Base-by-base conservation (phyloP, 1,284 basidiomycete species). In the Apiotrichum laibachii region DNA sequence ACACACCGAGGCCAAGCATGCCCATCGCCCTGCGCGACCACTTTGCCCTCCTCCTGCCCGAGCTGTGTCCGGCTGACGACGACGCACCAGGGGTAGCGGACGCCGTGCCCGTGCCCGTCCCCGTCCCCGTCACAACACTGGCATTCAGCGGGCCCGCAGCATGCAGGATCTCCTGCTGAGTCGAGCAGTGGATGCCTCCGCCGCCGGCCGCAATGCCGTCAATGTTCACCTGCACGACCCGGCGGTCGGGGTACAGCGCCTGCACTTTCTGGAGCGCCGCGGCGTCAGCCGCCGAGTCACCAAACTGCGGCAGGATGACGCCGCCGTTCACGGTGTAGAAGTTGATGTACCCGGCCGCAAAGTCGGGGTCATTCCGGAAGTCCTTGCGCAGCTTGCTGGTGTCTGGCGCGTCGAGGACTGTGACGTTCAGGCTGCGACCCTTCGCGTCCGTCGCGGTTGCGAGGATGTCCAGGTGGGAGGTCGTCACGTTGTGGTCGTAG, bases 321-420 rank as follows among this genome's bases (percentile, higher is more conserved):
- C 22, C 49, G 22, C 49, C 43, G 35, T 51, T 51, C 33, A 33
- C 26, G n/a, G 33, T 1, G 44, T 56, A 56, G 8, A 51, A 56
- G 50, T 56, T 56, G 49, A 56, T 44, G 45, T 68, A 68, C 5
- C 59, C 55, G 2, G 57, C 63, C 35, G 64, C 49, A 42, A 67
- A 66, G 31, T 56, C 55, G 3, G 51, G 35, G 7, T 35, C 43
- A 22, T 56, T n/a, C 22, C 18, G 16, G 18, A 31, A 49, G n/a
- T 45, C 37, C 5, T 7, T 8, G 26, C 50, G 33, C 11, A 46
- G 8, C 10, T 19, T 26, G 2, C 1, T 21, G 2, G 26, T 4
- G 26, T 31, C 26, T 31, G 55, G 55, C 18, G 55, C 49, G 26
- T 18, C 43, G 34, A 56, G 43, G 5, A 46, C 50, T 5, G 37